Evolutionary conservation across 805 yeast genomes (phyloP), one percentile per base, ranked within the genome.

Genomic region (Cyberlindnera lachancei): DNA sequence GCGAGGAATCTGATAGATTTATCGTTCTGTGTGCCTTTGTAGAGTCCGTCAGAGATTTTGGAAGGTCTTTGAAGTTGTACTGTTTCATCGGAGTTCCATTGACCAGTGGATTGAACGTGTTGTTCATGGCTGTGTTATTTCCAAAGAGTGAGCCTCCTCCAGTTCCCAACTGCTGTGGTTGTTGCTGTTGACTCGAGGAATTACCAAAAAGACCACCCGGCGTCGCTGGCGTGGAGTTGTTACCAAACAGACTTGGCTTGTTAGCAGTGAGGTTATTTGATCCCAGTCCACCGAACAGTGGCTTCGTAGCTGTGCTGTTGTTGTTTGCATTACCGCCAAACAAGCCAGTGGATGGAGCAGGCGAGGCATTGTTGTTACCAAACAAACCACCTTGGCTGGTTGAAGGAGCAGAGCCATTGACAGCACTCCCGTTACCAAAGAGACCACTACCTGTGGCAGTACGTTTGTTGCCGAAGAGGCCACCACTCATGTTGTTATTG

Each of bases 1-100:
- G 46, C 13, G 40, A 26, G 5, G 27, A 17, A 7, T 34, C 20
- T 3, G 34, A 27, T 14, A 30, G 36, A 5, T 33, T 26, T 23
- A 35, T 31, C 6, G 39, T 33, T 26, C 45, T 44, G 16, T 40
- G 36, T 3, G 42, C 34, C 22, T 40, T 46, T 3, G 51, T 30
- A 3, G 59, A 51, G 18, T 55, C 55, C 7, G 66, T 62, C 27
- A 62, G 48, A 11, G 66, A 53, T 32, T 56, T 56, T 14, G 68
- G 66, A 46, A 63, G 52, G 10, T 45, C 57, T 16, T 58, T 55
- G 23, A 60, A 46, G 19, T 52, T 37, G 27, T 46, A 41, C 21
- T 56, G 52, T 25, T 44, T 49, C 25, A 43, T 37, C 23, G 59
- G 51, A 17, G 61, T 53, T 3, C 53, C 33, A 13, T 61, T 61